Base-by-base conservation (phyloP, 2,329 filamentous ascomycete species). In the Phialophora verrucosa region DNA sequence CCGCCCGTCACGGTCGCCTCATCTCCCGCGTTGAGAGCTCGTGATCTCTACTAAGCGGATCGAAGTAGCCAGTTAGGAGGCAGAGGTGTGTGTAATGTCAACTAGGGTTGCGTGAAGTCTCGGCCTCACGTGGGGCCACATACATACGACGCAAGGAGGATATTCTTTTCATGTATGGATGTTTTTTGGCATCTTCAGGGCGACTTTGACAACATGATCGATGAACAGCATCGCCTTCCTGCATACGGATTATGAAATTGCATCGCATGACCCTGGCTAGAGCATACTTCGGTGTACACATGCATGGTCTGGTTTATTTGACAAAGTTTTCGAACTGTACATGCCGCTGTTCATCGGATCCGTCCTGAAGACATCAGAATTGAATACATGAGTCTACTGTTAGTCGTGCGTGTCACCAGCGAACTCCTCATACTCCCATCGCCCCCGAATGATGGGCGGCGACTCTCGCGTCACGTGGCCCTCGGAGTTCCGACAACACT, bases 181-280 rank as follows among this genome's bases (percentile, higher is more conserved):
- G 29, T 59, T 31, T 17, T 61, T 20, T 25, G 23, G 31, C 49
- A 61, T 61, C 50, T 60, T 60, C 56, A 25, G 56, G 63, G 59
- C 59, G 57, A 59, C 23, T 59, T 59, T 51, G 49, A 51, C 49
- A 47, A 59, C 32, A 42, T 53, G 55, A 59, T 59, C 47, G 29
- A 54, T 59, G 53, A 47, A 32, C 49, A 59, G 32, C 56, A 55
- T 54, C 23, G 14, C 20, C 38, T 31, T 42, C 49, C 23, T 23
- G 42, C 38, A 32, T 25, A 62, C 47, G 59, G 64, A 42, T 66
- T 56, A 66, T 65, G 63, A 65, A 65, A 61, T 62, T 42, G 59
- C 50, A 65, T 50, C 11, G 51, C 63, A 61, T 65, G 62, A 55
- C 49, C 20, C 54, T 58, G 53, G 42, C 42, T 59, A 50, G 42